Percentiles rank a stretch among this genome's conserved stretches.
Conservation (phyloP, 768 basidiomycete species). For the Pleurotus djamor region DNA sequence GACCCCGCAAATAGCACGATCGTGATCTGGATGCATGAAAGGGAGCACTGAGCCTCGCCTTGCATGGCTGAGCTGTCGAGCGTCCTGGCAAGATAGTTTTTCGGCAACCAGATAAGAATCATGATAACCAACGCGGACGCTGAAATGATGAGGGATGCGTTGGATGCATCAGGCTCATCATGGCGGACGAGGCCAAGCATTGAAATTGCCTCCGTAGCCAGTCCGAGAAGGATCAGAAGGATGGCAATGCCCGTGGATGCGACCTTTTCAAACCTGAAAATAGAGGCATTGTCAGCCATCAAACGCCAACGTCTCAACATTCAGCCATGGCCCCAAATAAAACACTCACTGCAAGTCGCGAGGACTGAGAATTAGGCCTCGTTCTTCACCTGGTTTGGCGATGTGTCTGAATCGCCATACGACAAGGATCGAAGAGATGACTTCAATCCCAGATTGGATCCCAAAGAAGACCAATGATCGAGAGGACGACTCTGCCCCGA, state of each 20-base stretch:
- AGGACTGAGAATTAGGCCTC: constrained; percentile 6
- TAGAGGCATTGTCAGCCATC: not conserved
- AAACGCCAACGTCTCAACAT: no score
- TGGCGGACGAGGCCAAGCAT: constrained; percentile 29
- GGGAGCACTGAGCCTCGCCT: constrained; percentile 41
- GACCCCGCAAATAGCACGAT: constrained; percentile 38
- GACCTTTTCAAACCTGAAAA: constrained; percentile 31
- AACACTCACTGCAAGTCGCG: constrained; percentile 17
- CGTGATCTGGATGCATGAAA: constrained; percentile 42
- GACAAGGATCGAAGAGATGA: constrained; percentile 41
- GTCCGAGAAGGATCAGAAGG: constrained; percentile 30
- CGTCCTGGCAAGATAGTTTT: constrained; percentile 39
- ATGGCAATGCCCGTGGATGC: constrained; percentile 31
- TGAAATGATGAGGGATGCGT: constrained; percentile 40
- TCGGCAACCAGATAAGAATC: constrained; percentile 39
- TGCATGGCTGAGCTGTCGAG: constrained; percentile 43
- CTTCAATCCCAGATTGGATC: constrained; percentile 45
- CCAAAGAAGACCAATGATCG: constrained; percentile 46
- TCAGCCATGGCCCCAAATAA: no score
- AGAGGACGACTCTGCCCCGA: constrained; percentile 42
- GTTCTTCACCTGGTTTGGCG: constrained; percentile 29
- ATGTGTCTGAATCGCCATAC: constrained; percentile 39
- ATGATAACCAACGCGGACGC: constrained; percentile 34
- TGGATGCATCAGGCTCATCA: constrained; percentile 33
- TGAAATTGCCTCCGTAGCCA: constrained; percentile 34